Evolutionary conservation across 2,329 filamentous ascomycete species (phyloP).

Genomic region (Myriosclerotinia scirpicola): DNA sequence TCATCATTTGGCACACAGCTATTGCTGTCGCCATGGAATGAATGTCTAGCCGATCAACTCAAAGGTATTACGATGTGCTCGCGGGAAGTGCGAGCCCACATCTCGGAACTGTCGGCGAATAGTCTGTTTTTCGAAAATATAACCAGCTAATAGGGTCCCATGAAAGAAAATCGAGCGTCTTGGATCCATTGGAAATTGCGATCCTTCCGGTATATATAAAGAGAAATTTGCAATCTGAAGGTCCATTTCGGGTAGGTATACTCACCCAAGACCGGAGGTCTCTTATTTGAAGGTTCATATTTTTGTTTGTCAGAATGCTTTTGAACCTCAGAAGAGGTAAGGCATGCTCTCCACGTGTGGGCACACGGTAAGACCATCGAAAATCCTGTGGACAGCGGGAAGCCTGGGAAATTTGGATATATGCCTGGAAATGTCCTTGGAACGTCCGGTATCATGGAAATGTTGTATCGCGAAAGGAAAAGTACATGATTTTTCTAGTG

Average conservation of each 20-base stretch:
- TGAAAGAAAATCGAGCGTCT: slow-evolving; percentile 5
- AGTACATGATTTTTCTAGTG: slow-evolving; percentile 36
- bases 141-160: slow-evolving; percentile 2
- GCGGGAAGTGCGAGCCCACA: slow-evolving; percentile 23
- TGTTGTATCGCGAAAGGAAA: slow-evolving; percentile 28
- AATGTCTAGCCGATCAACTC: background rate
- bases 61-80: slow-evolving; percentile 8
- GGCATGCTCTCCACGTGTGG: slow-evolving; percentile 16
- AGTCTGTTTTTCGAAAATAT: background rate
- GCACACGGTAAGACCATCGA: slow-evolving; percentile 14
- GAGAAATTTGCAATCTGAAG: slow-evolving; percentile 12
- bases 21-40: background rate
- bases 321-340: slow-evolving; percentile 9
- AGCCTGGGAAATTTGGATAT: slow-evolving; percentile 11
- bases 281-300: slow-evolving; percentile 15
- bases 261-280: slow-evolving; percentile 23
- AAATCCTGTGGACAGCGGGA: slow-evolving; percentile 11
- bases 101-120: slow-evolving; percentile 4
- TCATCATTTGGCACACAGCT: background rate
- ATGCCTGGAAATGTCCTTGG: slow-evolving; percentile 21
- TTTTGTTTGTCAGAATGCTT: slow-evolving; percentile 17
- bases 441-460: slow-evolving; percentile 22
- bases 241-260: slow-evolving; percentile 18
- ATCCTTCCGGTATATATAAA: slow-evolving; percentile 13
- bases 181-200: slow-evolving; percentile 4